These are phyloP conservation scores for Komagataella pastoris DNA, from an alignment of 805 yeast species.

Conservation along the genomic window DNA sequence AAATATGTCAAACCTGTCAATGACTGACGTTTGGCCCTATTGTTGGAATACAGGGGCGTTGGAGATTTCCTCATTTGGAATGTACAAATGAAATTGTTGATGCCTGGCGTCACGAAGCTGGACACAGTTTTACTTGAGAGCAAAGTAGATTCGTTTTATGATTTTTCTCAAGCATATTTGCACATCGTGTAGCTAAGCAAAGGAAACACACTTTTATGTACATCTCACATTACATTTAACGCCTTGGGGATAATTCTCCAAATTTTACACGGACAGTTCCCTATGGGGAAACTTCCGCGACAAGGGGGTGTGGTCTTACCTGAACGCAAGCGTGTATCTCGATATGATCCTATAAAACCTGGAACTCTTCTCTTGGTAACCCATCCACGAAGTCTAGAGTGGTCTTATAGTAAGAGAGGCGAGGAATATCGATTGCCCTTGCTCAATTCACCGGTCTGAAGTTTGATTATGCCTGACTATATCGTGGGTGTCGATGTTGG, in stretches of 20 bases:
- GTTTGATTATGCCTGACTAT: not conserved
- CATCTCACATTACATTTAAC: not conserved
- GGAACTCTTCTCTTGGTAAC: no score
- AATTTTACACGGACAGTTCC: not conserved
- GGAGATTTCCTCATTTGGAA: not conserved
- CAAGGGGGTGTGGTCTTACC: not conserved
- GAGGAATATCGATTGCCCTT: no score
- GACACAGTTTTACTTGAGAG: no score
- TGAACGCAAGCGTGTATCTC: not conserved
- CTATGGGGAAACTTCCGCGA: not conserved
- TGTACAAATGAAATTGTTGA: not conserved
- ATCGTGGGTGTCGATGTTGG: constrained; percentile 33
- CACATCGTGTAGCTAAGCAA: not conserved
- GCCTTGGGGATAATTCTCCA: not conserved
- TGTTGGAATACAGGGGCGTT: not conserved
- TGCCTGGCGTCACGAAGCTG: not conserved
- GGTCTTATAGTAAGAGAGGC: no score
- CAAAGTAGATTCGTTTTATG: no score
- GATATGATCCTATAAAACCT: no score
- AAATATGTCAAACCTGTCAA: not conserved
- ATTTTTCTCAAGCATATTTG: not conserved
- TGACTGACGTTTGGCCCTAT: not conserved
- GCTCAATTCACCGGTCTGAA: no score
- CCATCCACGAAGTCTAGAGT: no score
- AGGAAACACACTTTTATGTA: not conserved